Evolutionary conservation across 2,329 filamentous ascomycete species (phyloP).

Genomic region (Mollisia scopiformis): DNA sequence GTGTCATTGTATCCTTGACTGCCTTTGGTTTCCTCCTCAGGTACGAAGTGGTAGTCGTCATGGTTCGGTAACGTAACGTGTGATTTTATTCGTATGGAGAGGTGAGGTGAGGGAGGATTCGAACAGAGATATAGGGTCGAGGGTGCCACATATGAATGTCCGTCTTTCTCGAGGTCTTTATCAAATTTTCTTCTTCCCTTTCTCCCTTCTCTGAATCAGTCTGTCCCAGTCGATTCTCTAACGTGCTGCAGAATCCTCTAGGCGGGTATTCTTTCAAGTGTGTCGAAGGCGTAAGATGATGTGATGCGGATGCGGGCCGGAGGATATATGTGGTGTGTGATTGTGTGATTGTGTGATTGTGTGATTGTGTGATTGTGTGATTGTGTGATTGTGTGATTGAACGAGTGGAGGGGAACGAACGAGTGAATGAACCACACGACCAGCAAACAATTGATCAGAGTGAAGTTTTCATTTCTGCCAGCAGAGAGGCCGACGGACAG

Average conservation of each 20-base stretch:
- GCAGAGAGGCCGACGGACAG: conserved; percentile 15
- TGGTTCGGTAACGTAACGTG: conserved; percentile 2
- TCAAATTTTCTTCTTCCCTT: background rate
- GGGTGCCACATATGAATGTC: background rate
- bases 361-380: no score
- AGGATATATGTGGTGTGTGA: background rate
- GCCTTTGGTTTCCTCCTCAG: conserved; percentile 24
- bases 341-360: background rate
- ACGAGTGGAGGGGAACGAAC: background rate
- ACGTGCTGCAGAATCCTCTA: background rate
- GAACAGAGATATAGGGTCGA: conserved; percentile 2
- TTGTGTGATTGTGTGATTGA: background rate
- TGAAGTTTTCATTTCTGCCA: background rate
- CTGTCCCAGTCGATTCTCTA: background rate
- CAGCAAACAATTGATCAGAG: background rate
- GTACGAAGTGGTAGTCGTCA: conserved; percentile 15
- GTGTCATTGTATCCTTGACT: conserved; percentile 24
- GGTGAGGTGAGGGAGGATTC: background rate
- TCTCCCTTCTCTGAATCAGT: background rate
- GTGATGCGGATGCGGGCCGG: background rate
- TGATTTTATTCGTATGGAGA: background rate
- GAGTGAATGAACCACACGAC: background rate
- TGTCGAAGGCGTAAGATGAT: background rate
- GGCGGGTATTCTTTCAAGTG: background rate
- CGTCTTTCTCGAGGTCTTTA: background rate